A percentile compares a stretch with the other conserved stretches of the same genome.
Conservation (phyloP, 1,284 basidiomycete species). For the Ustilago trichophora region DNA sequence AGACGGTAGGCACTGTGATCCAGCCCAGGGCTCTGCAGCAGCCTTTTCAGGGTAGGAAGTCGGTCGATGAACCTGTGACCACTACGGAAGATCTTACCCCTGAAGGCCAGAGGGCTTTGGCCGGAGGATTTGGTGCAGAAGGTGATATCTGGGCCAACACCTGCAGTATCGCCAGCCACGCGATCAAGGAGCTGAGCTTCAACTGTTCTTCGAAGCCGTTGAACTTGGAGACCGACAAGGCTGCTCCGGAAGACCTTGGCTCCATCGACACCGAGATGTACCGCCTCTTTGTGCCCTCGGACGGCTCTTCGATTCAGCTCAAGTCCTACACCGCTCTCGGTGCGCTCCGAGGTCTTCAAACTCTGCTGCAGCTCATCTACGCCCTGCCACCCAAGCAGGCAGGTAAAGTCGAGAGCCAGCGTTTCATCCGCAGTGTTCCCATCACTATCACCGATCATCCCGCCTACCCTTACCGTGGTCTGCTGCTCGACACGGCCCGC, state of each 20-base stretch:
- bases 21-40: constrained; percentile 3
- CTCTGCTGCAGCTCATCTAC: constrained; percentile 77
- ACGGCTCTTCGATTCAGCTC: constrained; percentile 74
- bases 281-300: constrained; percentile 72
- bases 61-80: neutral
- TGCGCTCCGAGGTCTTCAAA: constrained; percentile 80
- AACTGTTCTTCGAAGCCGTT: constrained; percentile 6
- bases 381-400: constrained; percentile 64
- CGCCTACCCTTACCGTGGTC: constrained; percentile 72
- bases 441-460: constrained; percentile 68
- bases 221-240: constrained; percentile 21
- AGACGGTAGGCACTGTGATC: neutral
- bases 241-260: constrained; percentile 21
- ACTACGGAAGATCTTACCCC: too few species aligned
- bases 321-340: constrained; percentile 79
- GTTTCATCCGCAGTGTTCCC: constrained; percentile 70
- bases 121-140: too few species aligned
- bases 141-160: constrained; percentile 13
- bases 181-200: constrained; percentile 19
- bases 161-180: constrained; percentile 21
- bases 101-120: too few species aligned
- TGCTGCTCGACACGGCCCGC: constrained; percentile 81
- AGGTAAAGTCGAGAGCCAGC: neutral
- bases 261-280: constrained; percentile 72
- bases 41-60: constrained; percentile 11